Base-by-base conservation (phyloP, 2,329 filamentous ascomycete species). In the Fusarium irregulare region DNA sequence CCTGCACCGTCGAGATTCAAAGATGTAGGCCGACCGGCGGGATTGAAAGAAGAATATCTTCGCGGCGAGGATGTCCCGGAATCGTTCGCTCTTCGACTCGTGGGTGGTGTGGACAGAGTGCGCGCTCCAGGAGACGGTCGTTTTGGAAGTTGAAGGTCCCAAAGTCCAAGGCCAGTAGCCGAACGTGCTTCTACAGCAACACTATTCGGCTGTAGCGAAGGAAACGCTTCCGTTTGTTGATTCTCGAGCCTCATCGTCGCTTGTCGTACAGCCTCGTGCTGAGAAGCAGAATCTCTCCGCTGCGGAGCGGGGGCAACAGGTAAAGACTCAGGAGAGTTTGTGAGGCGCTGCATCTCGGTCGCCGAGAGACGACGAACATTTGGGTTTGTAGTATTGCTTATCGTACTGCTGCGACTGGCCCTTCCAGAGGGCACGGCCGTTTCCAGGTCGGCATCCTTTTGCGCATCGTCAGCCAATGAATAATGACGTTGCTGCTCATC, bases 281-380 rank as follows among this genome's bases (percentile, higher is more conserved):
- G 67, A 18, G 76, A 73, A 49, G 71, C 74, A 3, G 76, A 73
- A 34, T 84, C 84, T 75, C 78, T 68, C 74, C 80, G 66, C 77
- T 79, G 67, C 55, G 76, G 76, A 72, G 80, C 77, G 68, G 79
- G 77, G 3, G 85, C 85, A 1, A 90, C 77, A 14, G 88, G 88
- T 3, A 91, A 78, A 1, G 88, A 89, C 28, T 88, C 86, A 8
- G 87, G 87, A 3, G 85, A 83, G 28, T 83, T 84, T 16, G 86
- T 84, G 62, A 91, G 78, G 63, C 87, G 85, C 56, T 88, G 84
- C 75, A 90, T 88, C 72, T 89, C 86, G 40, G 82, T 85, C 10
- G 86, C 86, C 0, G 88, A 88, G 27, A 90, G 80, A 40, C 86
- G 84, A 57, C 86, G 83, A 48, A 88, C 78, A 49, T 80, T 84